Percentiles rank a stretch among this genome's conserved stretches.
These are phyloP conservation scores for Fusarium graminum DNA, from an alignment of 2,329 filamentous ascomycete genomes.

Conservation along the genomic window DNA sequence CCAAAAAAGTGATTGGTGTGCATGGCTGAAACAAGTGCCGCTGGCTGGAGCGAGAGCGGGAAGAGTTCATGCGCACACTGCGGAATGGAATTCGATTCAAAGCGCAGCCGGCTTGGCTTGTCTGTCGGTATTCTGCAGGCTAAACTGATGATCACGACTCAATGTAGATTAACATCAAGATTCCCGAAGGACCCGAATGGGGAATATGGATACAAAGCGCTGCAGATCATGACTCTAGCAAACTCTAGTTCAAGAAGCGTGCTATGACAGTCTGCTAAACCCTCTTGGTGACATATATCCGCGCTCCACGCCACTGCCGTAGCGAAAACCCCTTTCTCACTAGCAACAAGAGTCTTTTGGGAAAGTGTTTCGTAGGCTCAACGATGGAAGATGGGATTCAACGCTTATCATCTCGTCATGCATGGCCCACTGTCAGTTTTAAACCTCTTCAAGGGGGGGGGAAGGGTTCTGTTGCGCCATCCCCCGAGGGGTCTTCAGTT, in stretches of 20 bases:
- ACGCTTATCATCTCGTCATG: neutral
- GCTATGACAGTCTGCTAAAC: neutral
- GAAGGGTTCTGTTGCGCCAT: too few relatives aligned
- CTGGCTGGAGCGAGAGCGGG: neutral
- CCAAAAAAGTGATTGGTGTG: neutral
- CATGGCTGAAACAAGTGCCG: neutral
- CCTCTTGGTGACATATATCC: neutral
- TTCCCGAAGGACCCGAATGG: constrained; percentile 8
- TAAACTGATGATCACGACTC: neutral
- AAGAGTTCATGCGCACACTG: neutral
- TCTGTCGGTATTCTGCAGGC: too few relatives aligned
- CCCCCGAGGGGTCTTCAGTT: too few relatives aligned
- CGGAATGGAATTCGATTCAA: neutral
- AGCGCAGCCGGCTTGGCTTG: too few relatives aligned
- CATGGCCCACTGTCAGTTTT: neutral
- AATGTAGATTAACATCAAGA: constrained; percentile 6
- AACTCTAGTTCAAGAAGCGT: neutral
- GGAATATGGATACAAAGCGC: neutral
- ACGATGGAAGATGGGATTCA: neutral
- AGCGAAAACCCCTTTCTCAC: neutral
- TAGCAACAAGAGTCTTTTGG: neutral
- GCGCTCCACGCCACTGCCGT: neutral
- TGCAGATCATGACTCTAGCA: constrained; percentile 5
- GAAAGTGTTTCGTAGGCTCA: neutral
- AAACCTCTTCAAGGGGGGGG: too few relatives aligned